A percentile compares a stretch with the other conserved stretches of the same genome.
phyloP scores from a whole-genome alignment of 805 yeast species.

The Blastobotrys chiropterorum region DNA sequence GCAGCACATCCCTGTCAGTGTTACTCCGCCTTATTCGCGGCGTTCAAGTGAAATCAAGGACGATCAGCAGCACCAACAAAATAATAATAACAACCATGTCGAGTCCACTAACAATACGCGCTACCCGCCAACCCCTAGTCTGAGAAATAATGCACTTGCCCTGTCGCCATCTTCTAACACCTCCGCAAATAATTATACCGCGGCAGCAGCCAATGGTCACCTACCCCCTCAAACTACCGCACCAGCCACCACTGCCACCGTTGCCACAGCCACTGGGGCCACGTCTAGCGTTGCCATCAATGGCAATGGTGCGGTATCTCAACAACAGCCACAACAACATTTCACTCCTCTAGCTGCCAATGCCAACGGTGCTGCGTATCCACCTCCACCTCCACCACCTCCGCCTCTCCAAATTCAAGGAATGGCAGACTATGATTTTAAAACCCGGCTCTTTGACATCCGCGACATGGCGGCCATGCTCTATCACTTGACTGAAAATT shows the following conservation, averaged over 20 bases:
- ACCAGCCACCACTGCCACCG: not conserved
- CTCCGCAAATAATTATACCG: not conserved
- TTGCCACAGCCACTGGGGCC: not conserved
- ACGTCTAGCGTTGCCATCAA: not conserved
- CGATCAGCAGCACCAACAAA: not conserved
- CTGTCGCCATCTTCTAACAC: not conserved
- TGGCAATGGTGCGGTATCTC: too few species aligned
- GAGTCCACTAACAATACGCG: not conserved
- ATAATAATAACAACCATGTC: not conserved
- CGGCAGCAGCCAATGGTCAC: not conserved
- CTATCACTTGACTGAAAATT: constrained; percentile 12
- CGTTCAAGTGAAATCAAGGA: not conserved
- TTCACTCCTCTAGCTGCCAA: not conserved
- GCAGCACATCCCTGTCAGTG: not conserved
- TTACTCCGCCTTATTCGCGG: not conserved
- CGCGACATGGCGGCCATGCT: constrained; percentile 19
- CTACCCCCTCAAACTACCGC: not conserved
- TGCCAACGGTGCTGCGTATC: not conserved
- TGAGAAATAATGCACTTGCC: not conserved
- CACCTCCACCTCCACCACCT: constrained; percentile 2
- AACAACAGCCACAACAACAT: too few species aligned
- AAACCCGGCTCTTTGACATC: constrained; percentile 13
- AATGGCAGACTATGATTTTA: constrained; percentile 3
- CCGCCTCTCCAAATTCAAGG: constrained; percentile 2
- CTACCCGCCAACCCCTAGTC: not conserved